Evolutionary conservation across 2,329 filamentous ascomycete genomes (phyloP), one percentile per base, ranked within the genome.

Genomic region (Sporothrix humicola): DNA sequence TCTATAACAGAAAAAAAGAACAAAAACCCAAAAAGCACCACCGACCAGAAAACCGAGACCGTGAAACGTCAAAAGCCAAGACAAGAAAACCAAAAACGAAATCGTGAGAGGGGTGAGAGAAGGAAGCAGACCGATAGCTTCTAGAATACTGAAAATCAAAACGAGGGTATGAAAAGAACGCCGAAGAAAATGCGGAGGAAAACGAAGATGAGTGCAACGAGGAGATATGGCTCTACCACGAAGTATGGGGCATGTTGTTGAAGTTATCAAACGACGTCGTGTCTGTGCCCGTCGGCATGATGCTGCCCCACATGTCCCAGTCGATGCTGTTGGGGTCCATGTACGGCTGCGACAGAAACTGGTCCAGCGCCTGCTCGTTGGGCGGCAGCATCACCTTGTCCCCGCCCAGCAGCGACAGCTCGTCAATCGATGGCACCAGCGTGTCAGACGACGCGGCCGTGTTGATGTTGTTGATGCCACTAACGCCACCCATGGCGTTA

Each of bases 261-360:
- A 78, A 81, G 6, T 23, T 59, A 5, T 77, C 77, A 58, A 78
- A 77, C 6, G 75, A 68, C n/a, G 61, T 48, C 59, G 71, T 66
- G 5, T 31, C 23, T 17, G 74, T 69, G 0, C 59, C 58, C 1
- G 66, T 71, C 44, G 75, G 71, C 17, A 76, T 56, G 31, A 77
- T 73, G 31, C 74, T 79, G 4, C 79, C 78, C 79, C 83, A 85
- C 78, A 86, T 81, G 71, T 86, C 85, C 82, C 85, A 85, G 68
- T 85, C 84, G 17, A 86, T 77, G 3, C 79, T 77, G 10, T 81
- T 81, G 6, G 83, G 79, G 74, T 87, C 85, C 20, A 86, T 76
- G 71, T 84, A 85, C 0, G 82, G 81, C 72, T 77, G 76, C 17
- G 82, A 81, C 56, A 87, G 74, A 48, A 86, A 82, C 15, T 84